phyloP scores from a whole-genome alignment of 2,329 filamentous ascomycete species.

The Leptographium radiaticola region DNA sequence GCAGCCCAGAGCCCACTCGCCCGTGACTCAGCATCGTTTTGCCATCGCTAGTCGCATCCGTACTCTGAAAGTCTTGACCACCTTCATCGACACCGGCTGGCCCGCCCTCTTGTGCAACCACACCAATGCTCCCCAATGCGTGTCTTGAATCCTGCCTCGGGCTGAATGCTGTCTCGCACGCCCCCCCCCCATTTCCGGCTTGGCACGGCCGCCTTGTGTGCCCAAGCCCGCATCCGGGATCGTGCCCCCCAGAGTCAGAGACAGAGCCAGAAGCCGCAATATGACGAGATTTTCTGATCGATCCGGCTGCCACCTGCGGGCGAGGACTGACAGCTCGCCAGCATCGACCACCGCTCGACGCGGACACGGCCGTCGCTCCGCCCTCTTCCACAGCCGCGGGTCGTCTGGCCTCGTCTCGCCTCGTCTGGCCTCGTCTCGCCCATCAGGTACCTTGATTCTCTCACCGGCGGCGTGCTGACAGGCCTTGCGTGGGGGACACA shows the following conservation, averaged over 20 bases:
- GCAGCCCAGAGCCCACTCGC: too few relatives aligned
- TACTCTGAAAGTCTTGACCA: too few relatives aligned
- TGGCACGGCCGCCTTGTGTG: background rate
- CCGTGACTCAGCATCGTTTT: too few relatives aligned
- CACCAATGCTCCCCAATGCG: background rate
- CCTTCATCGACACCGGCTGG: too few relatives aligned
- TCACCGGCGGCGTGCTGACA: too few relatives aligned
- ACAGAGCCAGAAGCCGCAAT: background rate
- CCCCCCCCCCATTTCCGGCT: background rate
- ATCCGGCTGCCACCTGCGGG: constrained; percentile 1
- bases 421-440: too few relatives aligned
- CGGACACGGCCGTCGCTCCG: background rate
- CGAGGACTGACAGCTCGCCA: background rate
- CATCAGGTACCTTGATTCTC: too few relatives aligned
- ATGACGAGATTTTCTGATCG: constrained; percentile 2
- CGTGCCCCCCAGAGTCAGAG: background rate
- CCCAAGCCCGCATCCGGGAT: background rate
- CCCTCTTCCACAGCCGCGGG: background rate
- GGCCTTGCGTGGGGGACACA: too few relatives aligned
- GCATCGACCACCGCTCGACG: background rate
- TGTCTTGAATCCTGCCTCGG: background rate
- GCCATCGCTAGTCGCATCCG: too few relatives aligned
- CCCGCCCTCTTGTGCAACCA: background rate
- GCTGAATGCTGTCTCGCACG: background rate
- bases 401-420: background rate